Conservation (phyloP, 208 protist genomes). For the Trypanosomatidae sp. region DNA sequence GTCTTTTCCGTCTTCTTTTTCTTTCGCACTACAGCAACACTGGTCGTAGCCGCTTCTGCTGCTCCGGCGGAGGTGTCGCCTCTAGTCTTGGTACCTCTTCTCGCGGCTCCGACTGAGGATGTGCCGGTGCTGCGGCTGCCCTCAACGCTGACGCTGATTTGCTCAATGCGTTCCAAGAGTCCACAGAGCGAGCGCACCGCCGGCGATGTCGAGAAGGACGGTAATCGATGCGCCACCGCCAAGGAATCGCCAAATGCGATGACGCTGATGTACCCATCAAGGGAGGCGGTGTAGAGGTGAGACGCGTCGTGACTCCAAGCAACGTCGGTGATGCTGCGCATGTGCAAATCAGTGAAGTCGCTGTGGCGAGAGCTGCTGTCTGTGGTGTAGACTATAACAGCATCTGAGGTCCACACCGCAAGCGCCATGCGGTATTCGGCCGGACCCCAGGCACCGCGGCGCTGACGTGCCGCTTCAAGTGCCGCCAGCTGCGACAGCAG, state of each 20-base stretch:
- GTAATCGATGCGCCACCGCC: constrained; percentile 51
- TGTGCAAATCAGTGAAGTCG: constrained; percentile 89
- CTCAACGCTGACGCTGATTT: constrained; percentile 30
- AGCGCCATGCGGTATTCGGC: constrained; percentile 83
- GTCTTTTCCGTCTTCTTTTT: constrained; percentile 60
- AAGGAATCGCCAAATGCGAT: constrained; percentile 63
- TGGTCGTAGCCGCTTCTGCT: constrained; percentile 1
- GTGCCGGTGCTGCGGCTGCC: constrained; percentile 13
- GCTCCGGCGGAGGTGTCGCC: neutral
- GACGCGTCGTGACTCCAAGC: constrained; percentile 62
- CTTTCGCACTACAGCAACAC: constrained; percentile 66
- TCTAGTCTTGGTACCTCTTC: neutral
- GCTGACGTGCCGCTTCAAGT: constrained; percentile 10
- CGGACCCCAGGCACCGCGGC: constrained; percentile 64
- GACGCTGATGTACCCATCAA: constrained; percentile 87
- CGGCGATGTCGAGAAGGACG: constrained; percentile 54
- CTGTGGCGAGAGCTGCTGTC: constrained; percentile 77
- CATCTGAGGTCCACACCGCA: constrained; percentile 83
- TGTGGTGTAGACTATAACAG: constrained; percentile 87
- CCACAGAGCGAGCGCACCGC: constrained; percentile 34
- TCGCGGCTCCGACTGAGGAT: neutral
- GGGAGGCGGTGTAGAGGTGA: constrained; percentile 69
- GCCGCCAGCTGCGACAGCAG: neutral
- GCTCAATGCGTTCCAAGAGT: constrained; percentile 38
- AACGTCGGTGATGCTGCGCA: constrained; percentile 89